phyloP scores from a whole-genome alignment of 2,329 filamentous ascomycete genomes.

The Parasarocladium wereldwijsianum region DNA sequence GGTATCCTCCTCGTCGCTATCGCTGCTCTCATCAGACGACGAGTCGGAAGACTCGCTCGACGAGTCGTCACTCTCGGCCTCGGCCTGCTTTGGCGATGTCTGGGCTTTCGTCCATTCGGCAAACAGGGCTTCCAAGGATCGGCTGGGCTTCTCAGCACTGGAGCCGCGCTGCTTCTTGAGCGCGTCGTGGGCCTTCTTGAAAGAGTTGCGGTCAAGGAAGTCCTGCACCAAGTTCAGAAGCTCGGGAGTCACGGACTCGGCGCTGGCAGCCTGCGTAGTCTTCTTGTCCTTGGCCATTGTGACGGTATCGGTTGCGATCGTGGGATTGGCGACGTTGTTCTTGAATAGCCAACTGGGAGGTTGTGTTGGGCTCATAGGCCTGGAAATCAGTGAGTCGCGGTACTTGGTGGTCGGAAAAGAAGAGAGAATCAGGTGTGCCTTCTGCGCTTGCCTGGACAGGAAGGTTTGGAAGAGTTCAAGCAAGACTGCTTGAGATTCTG shows the following conservation, averaged over 20 bases:
- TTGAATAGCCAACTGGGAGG: constrained; percentile 29
- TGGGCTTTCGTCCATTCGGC: constrained; percentile 30
- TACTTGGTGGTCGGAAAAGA: constrained; percentile 1
- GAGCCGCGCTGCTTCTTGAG: constrained; percentile 49
- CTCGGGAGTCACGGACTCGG: constrained; percentile 33
- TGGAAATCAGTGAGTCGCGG: constrained; percentile 2
- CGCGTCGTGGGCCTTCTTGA: constrained; percentile 42
- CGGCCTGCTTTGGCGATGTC: constrained; percentile 10
- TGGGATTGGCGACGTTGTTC: constrained; percentile 19
- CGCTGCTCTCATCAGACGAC: constrained; percentile 12
- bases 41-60: constrained; percentile 2
- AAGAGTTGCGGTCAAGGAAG: constrained; percentile 54
- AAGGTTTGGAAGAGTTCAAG: too few relatives aligned
- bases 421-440: constrained; percentile 7
- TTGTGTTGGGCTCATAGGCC: constrained; percentile 18
- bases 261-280: constrained; percentile 10
- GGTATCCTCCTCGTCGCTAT: constrained; percentile 10
- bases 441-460: too few relatives aligned
- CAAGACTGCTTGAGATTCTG: too few relatives aligned
- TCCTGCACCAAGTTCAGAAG: constrained; percentile 51
- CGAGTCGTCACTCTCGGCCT: constrained; percentile 10
- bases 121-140: constrained; percentile 35
- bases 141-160: constrained; percentile 13
- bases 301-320: constrained; percentile 9
- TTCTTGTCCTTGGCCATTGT: constrained; percentile 21